Base-by-base conservation (phyloP, 805 yeast species). In the Candida fluviatilis region DNA sequence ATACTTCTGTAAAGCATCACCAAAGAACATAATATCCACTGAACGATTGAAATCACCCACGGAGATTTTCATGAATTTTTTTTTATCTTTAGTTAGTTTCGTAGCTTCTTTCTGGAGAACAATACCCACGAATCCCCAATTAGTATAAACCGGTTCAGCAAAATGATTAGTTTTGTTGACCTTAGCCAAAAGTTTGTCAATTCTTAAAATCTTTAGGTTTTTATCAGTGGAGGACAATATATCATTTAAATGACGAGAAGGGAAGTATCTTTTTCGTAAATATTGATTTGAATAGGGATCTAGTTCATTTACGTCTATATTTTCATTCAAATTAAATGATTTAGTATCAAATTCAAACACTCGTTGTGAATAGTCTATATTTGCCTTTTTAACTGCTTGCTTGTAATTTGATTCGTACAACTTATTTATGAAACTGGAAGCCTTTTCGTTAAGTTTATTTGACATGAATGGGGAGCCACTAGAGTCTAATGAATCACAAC, bases 111-210 rank as follows among this genome's bases (percentile, higher is more conserved):
- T 88, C 15, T 55, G 51, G 4, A 78, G 63, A 0, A 90, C 65
- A 2, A 85, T 68, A 1, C 95, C 97, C n/a, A 82, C 51, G 1
- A 80, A 73, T n/a, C 82, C 81, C 84, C 88, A 89, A 53, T 90
- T 89, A 3, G 82, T 60, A 50, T 82, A 81, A 24, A 62, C 60
- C 0, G 96, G 95, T 34, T 84, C 84, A 4, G 60, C 54, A 52
- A 75, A 89, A 15, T 75, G 66, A 14, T 41, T 45, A 0, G 95
- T 93, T 2, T 93, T 82, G 19, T 56, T 47, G 1, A 89, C 78
- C 45, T 80, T 78, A 1, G 87, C 82, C 47, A 77, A 69, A 2
- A 84, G 55, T 46, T 80, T 78, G 7, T 74, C 73, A 2, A 86
- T 55, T 29, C 84, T 64, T 33, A 85, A 58, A 1, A 82, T 54